Evolutionary conservation across 495 filamentous ascomycete genomes (phyloP).

Genomic region (Hypoxylon trugodes): DNA sequence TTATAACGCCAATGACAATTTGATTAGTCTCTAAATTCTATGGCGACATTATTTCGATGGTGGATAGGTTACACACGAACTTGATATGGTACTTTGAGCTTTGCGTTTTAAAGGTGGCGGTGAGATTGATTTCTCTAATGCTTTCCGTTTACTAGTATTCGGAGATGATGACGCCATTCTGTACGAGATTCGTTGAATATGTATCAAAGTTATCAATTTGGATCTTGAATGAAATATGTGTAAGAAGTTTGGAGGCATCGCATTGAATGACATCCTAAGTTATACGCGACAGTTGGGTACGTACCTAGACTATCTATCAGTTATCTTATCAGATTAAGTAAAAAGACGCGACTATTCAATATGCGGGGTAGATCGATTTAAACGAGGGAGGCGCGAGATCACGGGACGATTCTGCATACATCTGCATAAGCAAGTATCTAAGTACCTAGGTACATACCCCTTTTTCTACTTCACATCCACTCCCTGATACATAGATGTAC

Average conservation of each 20-base stretch:
- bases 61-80: constrained; percentile 56
- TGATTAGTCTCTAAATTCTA: constrained; percentile 3
- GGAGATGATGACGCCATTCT: constrained; percentile 12
- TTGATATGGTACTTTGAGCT: constrained; percentile 75
- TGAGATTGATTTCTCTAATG: constrained; percentile 52
- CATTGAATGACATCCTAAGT: too few species aligned
- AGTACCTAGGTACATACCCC: not conserved
- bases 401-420: not conserved
- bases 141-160: constrained; percentile 38
- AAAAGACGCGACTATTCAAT: constrained; percentile 3
- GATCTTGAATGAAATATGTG: constrained; percentile 1
- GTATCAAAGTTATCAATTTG: not conserved
- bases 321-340: not conserved
- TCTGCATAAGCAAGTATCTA: not conserved
- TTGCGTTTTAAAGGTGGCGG: constrained; percentile 70
- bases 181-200: not conserved
- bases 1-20: constrained; percentile 1
- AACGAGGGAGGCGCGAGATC: constrained; percentile 8
- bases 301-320: not conserved
- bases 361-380: not conserved
- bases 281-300: too few species aligned
- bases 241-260: not conserved
- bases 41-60: not conserved
- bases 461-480: too few species aligned
- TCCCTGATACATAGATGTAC: too few species aligned